These are phyloP conservation scores for Fraxinus quadrangulata DNA, from an alignment of 257 asterid species.

Conservation along the genomic window DNA sequence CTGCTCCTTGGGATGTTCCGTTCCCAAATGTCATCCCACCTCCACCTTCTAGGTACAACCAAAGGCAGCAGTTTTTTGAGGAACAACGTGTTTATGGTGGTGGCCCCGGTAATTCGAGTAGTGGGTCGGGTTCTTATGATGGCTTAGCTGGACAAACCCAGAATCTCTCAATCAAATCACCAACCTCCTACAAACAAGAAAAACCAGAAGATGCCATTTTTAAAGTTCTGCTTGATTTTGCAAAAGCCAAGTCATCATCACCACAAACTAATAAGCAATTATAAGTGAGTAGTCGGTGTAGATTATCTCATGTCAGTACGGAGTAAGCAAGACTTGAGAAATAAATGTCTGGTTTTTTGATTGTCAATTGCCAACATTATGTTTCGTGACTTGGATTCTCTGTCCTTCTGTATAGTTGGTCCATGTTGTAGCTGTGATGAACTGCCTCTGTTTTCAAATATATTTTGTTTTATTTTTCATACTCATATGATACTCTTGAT, in stretches of 20 bases:
- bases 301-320: slow-evolving; percentile 33
- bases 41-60: slow-evolving; percentile 73
- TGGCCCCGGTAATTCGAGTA: slow-evolving; percentile 45
- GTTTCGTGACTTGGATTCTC: slow-evolving; percentile 23
- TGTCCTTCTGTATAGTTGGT: slow-evolving; percentile 35
- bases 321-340: slow-evolving; percentile 22
- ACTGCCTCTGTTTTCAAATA: background rate
- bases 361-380: slow-evolving; percentile 4
- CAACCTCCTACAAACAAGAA: slow-evolving; percentile 59
- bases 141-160: slow-evolving; percentile 71
- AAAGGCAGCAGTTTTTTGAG: slow-evolving; percentile 78
- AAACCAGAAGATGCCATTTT: slow-evolving; percentile 80
- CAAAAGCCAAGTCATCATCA: slow-evolving; percentile 87
- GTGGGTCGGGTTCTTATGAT: slow-evolving; percentile 70
- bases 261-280: slow-evolving; percentile 67
- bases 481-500: background rate
- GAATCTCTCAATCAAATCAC: slow-evolving; percentile 66
- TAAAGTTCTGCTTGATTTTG: slow-evolving; percentile 86
- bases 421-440: slow-evolving; percentile 30
- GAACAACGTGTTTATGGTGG: slow-evolving; percentile 37
- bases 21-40: slow-evolving; percentile 57
- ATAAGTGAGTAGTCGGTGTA: slow-evolving; percentile 31
- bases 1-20: slow-evolving; percentile 60
- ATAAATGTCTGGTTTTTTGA: slow-evolving; percentile 19
- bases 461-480: background rate